Conservation (phyloP, 768 basidiomycete species). For the Paxillus rubicundulus region DNA sequence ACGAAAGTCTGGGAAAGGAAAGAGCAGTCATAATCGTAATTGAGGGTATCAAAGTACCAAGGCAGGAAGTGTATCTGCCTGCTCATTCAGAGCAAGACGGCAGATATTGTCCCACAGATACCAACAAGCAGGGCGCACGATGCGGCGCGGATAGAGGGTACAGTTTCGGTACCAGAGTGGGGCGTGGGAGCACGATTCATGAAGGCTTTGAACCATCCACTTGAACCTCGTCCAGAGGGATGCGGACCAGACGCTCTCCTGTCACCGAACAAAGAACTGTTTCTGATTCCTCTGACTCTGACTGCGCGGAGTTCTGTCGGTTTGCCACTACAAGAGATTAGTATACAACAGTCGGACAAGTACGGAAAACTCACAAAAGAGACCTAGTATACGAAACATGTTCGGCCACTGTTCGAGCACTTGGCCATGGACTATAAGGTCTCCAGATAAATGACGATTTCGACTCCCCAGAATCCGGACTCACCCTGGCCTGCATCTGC, state of each 20-base stretch:
- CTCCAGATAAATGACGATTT: background rate
- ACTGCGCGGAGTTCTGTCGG: constrained; percentile 35
- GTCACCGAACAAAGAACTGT: constrained; percentile 17
- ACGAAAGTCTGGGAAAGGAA: too few species aligned
- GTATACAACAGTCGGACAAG: background rate
- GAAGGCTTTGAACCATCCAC: constrained; percentile 13
- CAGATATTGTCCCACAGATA: too few species aligned
- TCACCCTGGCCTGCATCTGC: constrained; percentile 72
- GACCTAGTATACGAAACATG: constrained; percentile 74
- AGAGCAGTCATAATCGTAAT: too few species aligned
- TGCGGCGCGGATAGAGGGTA: background rate
- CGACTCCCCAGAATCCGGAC: background rate
- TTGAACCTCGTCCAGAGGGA: constrained; percentile 67
- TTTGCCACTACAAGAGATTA: constrained; percentile 44
- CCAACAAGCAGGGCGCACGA: too few species aligned
- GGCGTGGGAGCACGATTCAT: constrained; percentile 1
- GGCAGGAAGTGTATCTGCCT: too few species aligned
- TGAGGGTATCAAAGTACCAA: too few species aligned
- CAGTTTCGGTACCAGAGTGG: background rate
- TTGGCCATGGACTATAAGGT: constrained; percentile 63
- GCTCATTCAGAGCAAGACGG: too few species aligned
- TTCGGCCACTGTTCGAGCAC: constrained; percentile 79
- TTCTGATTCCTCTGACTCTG: constrained; percentile 23
- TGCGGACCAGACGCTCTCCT: constrained; percentile 69
- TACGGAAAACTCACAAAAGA: constrained; percentile 53